These are phyloP conservation scores for Salicornia ramosissima DNA, from an alignment of 148 eudicot genomes.

Conservation along the genomic window DNA sequence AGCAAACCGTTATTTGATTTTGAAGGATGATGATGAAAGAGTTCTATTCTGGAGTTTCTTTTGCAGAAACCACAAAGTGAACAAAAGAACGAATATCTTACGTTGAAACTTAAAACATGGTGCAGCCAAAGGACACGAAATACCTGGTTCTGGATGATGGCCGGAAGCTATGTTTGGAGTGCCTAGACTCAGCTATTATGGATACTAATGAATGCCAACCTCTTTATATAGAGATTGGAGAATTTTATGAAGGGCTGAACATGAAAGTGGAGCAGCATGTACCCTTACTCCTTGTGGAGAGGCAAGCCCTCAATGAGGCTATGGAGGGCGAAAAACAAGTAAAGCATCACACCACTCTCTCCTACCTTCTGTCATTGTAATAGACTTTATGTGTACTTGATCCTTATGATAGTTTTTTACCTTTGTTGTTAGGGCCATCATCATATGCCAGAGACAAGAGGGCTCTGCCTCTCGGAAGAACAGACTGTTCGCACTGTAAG, in stretches of 20 bases:
- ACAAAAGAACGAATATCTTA: no score
- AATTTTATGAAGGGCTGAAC: slow-evolving; percentile 85
- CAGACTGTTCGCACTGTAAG: slow-evolving; percentile 87
- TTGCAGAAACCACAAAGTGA: neutral
- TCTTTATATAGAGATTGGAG: slow-evolving; percentile 88
- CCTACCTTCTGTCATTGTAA: neutral
- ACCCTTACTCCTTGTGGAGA: slow-evolving; percentile 90
- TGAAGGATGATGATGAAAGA: neutral
- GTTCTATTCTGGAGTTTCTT: neutral
- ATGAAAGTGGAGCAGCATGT: slow-evolving; percentile 94
- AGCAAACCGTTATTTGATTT: neutral
- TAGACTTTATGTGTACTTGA: neutral
- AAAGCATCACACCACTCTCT: neutral
- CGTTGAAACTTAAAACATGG: no score
- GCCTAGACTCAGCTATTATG: slow-evolving; percentile 90
- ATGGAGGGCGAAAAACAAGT: slow-evolving; percentile 98
- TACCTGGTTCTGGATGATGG: slow-evolving; percentile 87
- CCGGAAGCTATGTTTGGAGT: slow-evolving; percentile 86
- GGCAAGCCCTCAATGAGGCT: slow-evolving; percentile 97
- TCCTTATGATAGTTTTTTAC: slow-evolving; percentile 2
- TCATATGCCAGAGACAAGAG: slow-evolving; percentile 98
- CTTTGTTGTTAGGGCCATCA: slow-evolving; percentile 68
- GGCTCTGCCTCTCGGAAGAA: slow-evolving; percentile 98
- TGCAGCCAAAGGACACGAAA: slow-evolving; percentile 69
- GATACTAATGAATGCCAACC: slow-evolving; percentile 97